Base-by-base conservation (phyloP, 306 rosid genomes). In the Echinosophora koreensis region DNA sequence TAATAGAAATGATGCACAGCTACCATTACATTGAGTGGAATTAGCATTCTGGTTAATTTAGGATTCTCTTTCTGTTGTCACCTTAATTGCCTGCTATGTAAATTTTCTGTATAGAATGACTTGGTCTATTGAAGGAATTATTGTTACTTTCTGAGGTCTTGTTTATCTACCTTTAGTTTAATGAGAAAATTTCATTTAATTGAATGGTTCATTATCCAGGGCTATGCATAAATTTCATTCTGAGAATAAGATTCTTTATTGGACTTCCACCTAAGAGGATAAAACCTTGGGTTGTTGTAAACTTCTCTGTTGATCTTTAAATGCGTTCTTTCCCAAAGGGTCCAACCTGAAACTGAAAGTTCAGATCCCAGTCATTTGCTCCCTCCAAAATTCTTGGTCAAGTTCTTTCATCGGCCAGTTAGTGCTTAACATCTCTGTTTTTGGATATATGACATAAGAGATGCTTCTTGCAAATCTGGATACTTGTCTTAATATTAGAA, bases 101-200 rank as follows among this genome's bases (percentile, higher is more conserved):
- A 63, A 11, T 49, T 55, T 18, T 49, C 6, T 50, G 8, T 50
- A 74, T 17, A 46, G 27, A 32, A 16, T 74, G 13, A 52, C 55
- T 74, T 46, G 35, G 35, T 74, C 60, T 64, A 74, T 15, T 58
- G 27, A 30, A 73, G 39, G 10, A 42, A 44, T 16, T 38, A 18
- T 41, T 10, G 46, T 58, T 15, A 58, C 68, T 58, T 58, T 27
- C 11, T 42, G 1, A 13, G 67, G 56, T 41, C 28, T 27, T 72
- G 65, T 39, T 18, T 57, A 5, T n/a, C 56, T 57, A 28, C 5
- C 42, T 14, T 57, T 28, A 41, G 56, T 56, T 56, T 71, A 18
- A 38, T 72, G 66, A 37, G 54, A 56, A 39, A 34, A 2, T n/a
- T 52, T 15, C 6, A 71, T 54, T 54, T 71, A 12, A 38, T 35